A percentile compares a stretch with the other conserved stretches of the same genome.
These are phyloP conservation scores for Backusella sp. DNA, from an alignment of 192 early-diverging fungal species.

Conservation along the genomic window DNA sequence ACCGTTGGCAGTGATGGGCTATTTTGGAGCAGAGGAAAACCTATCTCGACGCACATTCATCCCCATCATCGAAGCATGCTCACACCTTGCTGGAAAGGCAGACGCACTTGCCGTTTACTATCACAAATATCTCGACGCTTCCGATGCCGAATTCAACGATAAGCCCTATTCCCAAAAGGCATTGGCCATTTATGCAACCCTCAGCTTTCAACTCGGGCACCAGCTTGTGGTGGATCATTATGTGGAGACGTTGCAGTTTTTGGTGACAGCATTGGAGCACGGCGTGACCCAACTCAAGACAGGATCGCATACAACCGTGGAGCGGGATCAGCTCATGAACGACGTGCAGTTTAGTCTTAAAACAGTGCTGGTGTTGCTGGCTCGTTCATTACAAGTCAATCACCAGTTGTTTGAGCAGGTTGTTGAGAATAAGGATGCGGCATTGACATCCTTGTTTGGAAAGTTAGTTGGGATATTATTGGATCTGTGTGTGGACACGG, in stretches of 20 bases:
- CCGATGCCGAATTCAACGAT: not conserved
- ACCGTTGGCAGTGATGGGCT: conserved; percentile 29
- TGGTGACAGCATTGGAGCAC: conserved; percentile 3
- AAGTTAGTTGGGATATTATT: conserved; percentile 22
- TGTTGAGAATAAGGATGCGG: not conserved
- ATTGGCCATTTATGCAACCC: conserved; percentile 39
- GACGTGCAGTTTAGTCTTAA: conserved; percentile 41
- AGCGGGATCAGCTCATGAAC: conserved; percentile 24
- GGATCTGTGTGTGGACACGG: conserved; percentile 13
- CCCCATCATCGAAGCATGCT: conserved; percentile 8
- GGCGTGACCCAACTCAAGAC: not conserved
- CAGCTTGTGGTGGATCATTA: conserved; percentile 18
- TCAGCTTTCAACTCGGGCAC: conserved; percentile 43
- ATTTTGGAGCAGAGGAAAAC: conserved; percentile 34
- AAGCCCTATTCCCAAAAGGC: conserved; percentile 37
- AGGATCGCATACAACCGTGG: not conserved
- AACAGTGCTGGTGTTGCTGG: conserved; percentile 33
- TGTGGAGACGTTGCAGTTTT: conserved; percentile 22
- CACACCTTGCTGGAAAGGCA: not conserved
- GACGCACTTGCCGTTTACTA: not conserved
- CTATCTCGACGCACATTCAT: conserved; percentile 36
- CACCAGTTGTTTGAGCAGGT: conserved; percentile 17
- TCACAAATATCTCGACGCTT: not conserved
- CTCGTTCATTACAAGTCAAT: conserved; percentile 13
- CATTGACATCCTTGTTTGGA: not conserved